Conservation (phyloP, 768 basidiomycete species). For the Kwoniella shandongensis region DNA sequence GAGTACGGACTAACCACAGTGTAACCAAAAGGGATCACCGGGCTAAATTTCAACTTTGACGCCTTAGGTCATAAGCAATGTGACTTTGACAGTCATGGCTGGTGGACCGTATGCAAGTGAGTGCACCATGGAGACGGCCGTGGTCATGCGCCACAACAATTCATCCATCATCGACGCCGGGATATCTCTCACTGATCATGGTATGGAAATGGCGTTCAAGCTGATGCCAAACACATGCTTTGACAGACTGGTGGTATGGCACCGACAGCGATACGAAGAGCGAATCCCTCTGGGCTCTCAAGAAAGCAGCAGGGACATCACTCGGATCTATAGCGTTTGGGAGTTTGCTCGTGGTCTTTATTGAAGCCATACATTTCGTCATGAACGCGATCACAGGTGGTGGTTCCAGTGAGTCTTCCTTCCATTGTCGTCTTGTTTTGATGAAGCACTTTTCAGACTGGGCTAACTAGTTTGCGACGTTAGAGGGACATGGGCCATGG, state of each 20-base stretch:
- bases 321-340: conserved; percentile 12
- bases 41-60: too few relatives aligned
- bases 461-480: background rate
- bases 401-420: conserved; percentile 2
- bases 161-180: too few relatives aligned
- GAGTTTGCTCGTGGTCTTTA: conserved; percentile 2
- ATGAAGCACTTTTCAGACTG: background rate
- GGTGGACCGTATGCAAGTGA: conserved; percentile 11
- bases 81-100: conserved; percentile 2
- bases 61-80: conserved; percentile 6
- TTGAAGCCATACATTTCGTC: conserved; percentile 2
- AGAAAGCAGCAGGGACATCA: conserved; percentile 7
- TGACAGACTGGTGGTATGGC: conserved; percentile 5
- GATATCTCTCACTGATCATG: too few relatives aligned
- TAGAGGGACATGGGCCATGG: background rate
- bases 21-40: too few relatives aligned
- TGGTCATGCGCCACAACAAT: too few relatives aligned
- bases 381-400: background rate
- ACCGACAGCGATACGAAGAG: background rate
- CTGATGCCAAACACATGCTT: too few relatives aligned
- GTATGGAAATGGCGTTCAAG: too few relatives aligned
- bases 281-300: conserved; percentile 6
- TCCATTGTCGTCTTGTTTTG: background rate
- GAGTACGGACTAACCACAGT: background rate
- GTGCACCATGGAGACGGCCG: too few relatives aligned